Conservation (phyloP, 257 asterid genomes). For the Plantago ovata region DNA sequence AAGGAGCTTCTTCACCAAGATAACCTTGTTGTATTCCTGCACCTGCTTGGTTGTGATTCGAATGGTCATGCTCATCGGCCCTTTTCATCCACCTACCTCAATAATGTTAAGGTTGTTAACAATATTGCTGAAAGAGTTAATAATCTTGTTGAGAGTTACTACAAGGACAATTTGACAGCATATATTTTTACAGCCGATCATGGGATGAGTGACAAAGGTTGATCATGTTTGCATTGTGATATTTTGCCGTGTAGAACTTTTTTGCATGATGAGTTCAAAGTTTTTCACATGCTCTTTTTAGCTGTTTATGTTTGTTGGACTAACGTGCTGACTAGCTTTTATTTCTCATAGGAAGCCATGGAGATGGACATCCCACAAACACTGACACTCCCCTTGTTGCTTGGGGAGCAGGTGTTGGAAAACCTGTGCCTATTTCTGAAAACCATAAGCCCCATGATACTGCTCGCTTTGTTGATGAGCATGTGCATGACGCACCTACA, state of each 20-base stretch:
- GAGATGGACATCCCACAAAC: constrained; percentile 97
- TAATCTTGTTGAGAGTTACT: constrained; percentile 81
- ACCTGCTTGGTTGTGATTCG: constrained; percentile 95
- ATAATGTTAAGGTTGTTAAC: constrained; percentile 97
- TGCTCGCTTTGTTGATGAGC: constrained; percentile 77
- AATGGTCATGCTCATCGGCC: constrained; percentile 99
- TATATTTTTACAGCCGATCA: constrained; percentile 95
- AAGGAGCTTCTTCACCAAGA: constrained; percentile 83
- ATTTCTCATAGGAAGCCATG: constrained; percentile 76
- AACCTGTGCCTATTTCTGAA: constrained; percentile 48
- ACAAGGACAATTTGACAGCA: constrained; percentile 82
- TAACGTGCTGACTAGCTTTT: not conserved
- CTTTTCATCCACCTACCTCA: constrained; percentile 83
- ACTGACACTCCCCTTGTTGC: constrained; percentile 98
- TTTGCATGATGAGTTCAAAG: no score
- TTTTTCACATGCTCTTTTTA: no score
- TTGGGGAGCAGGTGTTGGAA: constrained; percentile 87
- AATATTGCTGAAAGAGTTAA: constrained; percentile 88
- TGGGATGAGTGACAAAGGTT: constrained; percentile 99
- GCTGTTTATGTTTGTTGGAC: no score
- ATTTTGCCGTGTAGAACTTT: constrained; percentile 10
- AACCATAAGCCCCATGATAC: constrained; percentile 39
- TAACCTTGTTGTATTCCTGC: constrained; percentile 78
- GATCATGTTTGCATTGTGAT: constrained; percentile 14
- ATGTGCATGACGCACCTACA: constrained; percentile 78